Conservation (phyloP, 257 asterid genomes). For the Capsicum rhomboideum region DNA sequence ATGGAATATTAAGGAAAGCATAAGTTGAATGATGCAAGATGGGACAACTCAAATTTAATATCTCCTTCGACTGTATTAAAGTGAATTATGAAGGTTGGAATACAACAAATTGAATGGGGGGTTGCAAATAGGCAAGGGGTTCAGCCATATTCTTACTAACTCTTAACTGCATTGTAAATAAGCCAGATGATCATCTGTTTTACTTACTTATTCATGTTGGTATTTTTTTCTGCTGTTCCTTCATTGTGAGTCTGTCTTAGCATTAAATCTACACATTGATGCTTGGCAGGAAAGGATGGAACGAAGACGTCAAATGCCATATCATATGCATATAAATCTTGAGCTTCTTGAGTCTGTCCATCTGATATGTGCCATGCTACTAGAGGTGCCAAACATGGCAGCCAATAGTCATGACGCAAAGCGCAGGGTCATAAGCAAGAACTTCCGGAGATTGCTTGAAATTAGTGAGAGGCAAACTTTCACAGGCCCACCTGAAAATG, state of each 20-base stretch:
- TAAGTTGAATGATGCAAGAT: background rate
- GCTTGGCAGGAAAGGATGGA: conserved; percentile 71
- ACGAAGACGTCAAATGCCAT: conserved; percentile 96
- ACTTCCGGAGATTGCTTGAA: conserved; percentile 73
- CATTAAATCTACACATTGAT: background rate
- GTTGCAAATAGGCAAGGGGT: background rate
- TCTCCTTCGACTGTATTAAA: too few species aligned
- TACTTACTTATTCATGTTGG: background rate
- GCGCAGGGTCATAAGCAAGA: conserved; percentile 78
- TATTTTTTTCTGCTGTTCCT: background rate
- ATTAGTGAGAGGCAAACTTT: conserved; percentile 80
- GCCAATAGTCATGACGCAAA: conserved; percentile 74
- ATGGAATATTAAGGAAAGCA: background rate
- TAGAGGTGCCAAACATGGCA: conserved; percentile 98
- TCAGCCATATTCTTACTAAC: background rate
- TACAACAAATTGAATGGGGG: background rate
- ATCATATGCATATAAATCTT: conserved; percentile 94
- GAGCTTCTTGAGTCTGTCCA: conserved; percentile 97
- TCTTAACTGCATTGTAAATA: background rate
- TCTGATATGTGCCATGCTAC: conserved; percentile 77
- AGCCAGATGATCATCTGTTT: background rate
- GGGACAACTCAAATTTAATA: too few species aligned
- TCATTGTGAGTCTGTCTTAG: background rate
- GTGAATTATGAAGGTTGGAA: background rate
- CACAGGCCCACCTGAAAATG: conserved; percentile 95